Evolutionary conservation across 2,329 filamentous ascomycete genomes (phyloP), one percentile per base, ranked within the genome.

Genomic region (Ophidiomyces ophidiicola): DNA sequence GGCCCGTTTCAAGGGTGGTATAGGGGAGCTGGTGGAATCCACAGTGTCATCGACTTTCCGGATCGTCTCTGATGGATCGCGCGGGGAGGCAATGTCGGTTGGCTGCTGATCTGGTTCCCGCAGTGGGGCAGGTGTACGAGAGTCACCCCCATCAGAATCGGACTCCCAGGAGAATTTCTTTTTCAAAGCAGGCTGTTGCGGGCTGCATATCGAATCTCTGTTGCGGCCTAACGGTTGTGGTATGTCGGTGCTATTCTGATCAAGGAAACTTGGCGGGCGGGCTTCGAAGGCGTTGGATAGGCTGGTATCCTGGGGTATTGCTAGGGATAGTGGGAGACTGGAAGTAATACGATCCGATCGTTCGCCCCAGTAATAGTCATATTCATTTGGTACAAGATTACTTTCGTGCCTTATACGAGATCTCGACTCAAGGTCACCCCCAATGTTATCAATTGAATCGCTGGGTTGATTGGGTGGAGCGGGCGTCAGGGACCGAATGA

Each of bases 401-500:
- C 45, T 58, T 36, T 58, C 54, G 18, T 53, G 49, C 3, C 46
- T 47, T 14, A 45, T 36, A 14, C 44, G 44, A 17, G 44, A 35
- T 21, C 37, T 44, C 7, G 43, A 37, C 15, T 35, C 32, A n/a
- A 42, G 14, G 17, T 35, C 32, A 8, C 43, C 32, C 7, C 39
- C 25, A 4, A 39, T 23, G 43, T 34, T 34, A 34, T 34, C 8
- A 41, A 29, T 19, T 46, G 23, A 15, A 5, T 32, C 35, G 11
- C 41, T 17, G 11, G 20, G 11, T 21, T 19, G 17, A 6, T 15
- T 21, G 4, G 39, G 24, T 25, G 23, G 18, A 21, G 42, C 46
- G 6, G 62, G 59, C 29, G 60, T 67, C 35, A 68, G 48, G 3
- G 64, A 66, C 32, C 58, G 60, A n/a, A 67, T 65, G n/a, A 68